Conservation (phyloP, 163 green algal species). For the Scenedesmus sp. region DNA sequence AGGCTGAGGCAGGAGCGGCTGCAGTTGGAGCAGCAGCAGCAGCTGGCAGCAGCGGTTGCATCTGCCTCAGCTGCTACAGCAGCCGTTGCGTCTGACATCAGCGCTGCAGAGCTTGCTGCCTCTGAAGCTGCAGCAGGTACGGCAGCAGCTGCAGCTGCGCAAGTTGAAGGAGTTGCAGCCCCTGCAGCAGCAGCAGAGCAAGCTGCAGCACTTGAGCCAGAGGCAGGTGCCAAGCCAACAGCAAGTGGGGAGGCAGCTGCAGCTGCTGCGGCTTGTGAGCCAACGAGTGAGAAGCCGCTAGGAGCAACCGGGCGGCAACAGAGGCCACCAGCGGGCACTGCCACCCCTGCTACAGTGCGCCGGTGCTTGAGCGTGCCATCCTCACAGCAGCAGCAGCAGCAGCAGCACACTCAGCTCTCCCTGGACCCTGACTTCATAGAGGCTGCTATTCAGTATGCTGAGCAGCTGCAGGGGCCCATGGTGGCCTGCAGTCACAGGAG, state of each 20-base stretch:
- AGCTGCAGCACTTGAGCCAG: neutral
- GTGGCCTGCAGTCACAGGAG: constrained; percentile 1
- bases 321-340: neutral
- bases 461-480: constrained; percentile 7
- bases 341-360: neutral
- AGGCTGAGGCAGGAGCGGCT: constrained; percentile 12
- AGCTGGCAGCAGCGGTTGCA: constrained; percentile 7
- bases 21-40: constrained; percentile 9
- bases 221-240: neutral
- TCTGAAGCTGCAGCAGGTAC: neutral
- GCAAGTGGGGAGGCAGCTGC: neutral
- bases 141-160: neutral
- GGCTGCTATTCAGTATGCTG: neutral
- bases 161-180: neutral
- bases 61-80: neutral
- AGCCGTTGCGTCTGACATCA: neutral
- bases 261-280: constrained; percentile 5
- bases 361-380: neutral
- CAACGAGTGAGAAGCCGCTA: neutral
- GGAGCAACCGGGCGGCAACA: neutral
- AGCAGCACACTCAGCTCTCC: neutral
- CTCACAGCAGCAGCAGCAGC: neutral
- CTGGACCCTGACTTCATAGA: constrained; percentile 5
- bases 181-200: neutral
- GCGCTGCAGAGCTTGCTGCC: neutral